Evolutionary conservation across 2,329 filamentous ascomycete species (phyloP).

Genomic region (Epichloe coenophiala): DNA sequence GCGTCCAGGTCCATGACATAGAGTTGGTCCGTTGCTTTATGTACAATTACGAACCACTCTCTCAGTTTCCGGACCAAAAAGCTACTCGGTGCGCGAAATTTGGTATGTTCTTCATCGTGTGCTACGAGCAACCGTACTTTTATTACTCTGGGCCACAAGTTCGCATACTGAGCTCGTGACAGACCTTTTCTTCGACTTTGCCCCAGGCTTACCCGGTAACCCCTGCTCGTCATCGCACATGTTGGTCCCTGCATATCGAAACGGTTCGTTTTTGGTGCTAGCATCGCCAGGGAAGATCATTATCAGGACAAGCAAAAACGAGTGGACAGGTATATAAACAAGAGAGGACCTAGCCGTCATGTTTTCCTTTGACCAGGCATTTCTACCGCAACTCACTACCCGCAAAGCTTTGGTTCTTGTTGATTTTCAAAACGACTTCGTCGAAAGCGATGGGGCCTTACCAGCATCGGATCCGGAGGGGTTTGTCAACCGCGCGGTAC

Average conservation of each 20-base stretch:
- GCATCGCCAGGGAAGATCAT: not conserved
- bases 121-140: not conserved
- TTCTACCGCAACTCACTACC: conserved; percentile 42
- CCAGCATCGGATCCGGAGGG: conserved; percentile 48
- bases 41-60: not conserved
- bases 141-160: not conserved
- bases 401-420: conserved; percentile 65
- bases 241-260: not conserved
- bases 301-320: not conserved
- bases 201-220: not conserved
- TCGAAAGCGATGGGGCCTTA: conserved; percentile 53
- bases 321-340: not conserved
- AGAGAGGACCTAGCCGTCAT: conserved; percentile 17
- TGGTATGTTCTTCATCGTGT: not conserved
- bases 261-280: not conserved
- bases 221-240: not conserved
- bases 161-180: not conserved
- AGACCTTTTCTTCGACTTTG: not conserved
- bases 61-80: not conserved
- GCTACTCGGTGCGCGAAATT: not conserved
- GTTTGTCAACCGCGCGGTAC: conserved; percentile 53
- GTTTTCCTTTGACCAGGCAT: conserved; percentile 43
- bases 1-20: not conserved
- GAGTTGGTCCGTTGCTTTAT: not conserved
- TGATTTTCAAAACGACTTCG: conserved; percentile 85